Percentiles rank a stretch among this genome's conserved stretches.
These are phyloP conservation scores for Diaporthe australafricana DNA, from an alignment of 2,329 filamentous ascomycete species.

Conservation along the genomic window DNA sequence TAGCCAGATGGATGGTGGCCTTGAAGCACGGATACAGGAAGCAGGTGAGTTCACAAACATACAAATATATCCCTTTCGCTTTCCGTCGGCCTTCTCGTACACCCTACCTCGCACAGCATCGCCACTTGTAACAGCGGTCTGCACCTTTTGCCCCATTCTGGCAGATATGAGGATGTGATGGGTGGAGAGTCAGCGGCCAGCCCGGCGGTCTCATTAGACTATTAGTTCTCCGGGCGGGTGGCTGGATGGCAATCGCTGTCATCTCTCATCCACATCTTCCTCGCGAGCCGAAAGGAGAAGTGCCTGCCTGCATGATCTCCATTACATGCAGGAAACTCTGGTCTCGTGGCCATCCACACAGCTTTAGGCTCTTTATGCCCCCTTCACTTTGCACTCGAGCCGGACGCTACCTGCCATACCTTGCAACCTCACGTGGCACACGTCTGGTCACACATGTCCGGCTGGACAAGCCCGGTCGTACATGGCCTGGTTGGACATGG, in stretches of 20 bases:
- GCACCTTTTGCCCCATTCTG: slow-evolving; percentile 2
- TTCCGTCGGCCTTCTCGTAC: slow-evolving; percentile 43
- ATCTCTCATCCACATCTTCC: slow-evolving; percentile 37
- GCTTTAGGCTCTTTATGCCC: neutral
- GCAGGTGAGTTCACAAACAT: slow-evolving; percentile 74
- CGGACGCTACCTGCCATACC: slow-evolving; percentile 9
- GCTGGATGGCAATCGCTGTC: slow-evolving; percentile 35
- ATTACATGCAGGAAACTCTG: slow-evolving; percentile 49
- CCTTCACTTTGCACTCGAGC: slow-evolving; percentile 2
- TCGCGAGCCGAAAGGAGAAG: slow-evolving; percentile 40
- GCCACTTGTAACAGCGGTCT: slow-evolving; percentile 20
- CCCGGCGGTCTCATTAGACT: neutral
- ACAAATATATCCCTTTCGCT: slow-evolving; percentile 41
- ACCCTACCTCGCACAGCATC: slow-evolving; percentile 32
- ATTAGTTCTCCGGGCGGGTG: neutral
- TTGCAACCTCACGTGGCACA: slow-evolving; percentile 28
- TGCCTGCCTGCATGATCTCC: slow-evolving; percentile 52
- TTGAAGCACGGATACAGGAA: slow-evolving; percentile 93
- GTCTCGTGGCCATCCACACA: slow-evolving; percentile 39
- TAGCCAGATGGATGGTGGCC: slow-evolving; percentile 83
- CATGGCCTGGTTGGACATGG: slow-evolving; percentile 32
- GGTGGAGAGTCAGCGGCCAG: slow-evolving; percentile 19
- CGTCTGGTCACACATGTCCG: slow-evolving; percentile 30
- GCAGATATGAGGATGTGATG: slow-evolving; percentile 33
- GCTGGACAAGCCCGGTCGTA: slow-evolving; percentile 11